Evolutionary conservation across 441 rosid species (phyloP).

Genomic region (Gossypium davidsonii): DNA sequence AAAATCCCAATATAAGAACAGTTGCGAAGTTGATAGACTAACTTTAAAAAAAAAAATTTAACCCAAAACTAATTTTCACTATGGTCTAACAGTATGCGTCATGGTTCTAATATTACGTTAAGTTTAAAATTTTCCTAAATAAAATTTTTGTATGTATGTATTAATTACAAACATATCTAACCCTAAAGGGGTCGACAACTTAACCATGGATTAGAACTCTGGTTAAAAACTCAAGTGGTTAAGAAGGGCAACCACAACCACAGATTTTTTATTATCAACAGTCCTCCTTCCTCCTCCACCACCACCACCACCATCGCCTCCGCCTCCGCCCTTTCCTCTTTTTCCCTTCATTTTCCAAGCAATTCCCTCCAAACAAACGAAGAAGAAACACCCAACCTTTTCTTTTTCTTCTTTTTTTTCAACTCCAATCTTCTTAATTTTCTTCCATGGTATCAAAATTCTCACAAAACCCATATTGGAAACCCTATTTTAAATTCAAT

Average conservation of each 20-base stretch:
- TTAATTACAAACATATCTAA: conserved; percentile 26
- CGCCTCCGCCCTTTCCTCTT: not conserved
- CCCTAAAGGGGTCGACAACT: conserved; percentile 34
- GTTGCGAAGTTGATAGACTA: too few relatives aligned
- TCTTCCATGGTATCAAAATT: not conserved
- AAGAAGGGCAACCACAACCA: conserved; percentile 47
- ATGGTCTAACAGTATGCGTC: too few relatives aligned
- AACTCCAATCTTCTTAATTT: not conserved
- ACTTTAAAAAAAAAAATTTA: too few relatives aligned
- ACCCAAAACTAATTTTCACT: too few relatives aligned
- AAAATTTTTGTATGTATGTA: not conserved
- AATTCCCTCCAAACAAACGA: not conserved
- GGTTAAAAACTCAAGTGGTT: conserved; percentile 40
- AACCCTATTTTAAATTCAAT: not conserved
- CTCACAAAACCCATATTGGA: conserved; percentile 1
- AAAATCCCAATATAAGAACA: too few relatives aligned
- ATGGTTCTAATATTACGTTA: too few relatives aligned
- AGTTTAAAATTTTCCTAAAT: too few relatives aligned
- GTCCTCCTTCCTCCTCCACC: conserved; percentile 24
- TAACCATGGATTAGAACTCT: conserved; percentile 48
- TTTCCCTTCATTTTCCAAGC: not conserved
- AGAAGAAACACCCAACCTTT: not conserved
- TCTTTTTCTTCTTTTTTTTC: not conserved
- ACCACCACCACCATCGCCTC: not conserved
- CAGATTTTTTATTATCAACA: conserved; percentile 37